These are phyloP conservation scores for Bolboschoenus planiculmis DNA, from an alignment of 176 grass and related monocot species.

Conservation along the genomic window DNA sequence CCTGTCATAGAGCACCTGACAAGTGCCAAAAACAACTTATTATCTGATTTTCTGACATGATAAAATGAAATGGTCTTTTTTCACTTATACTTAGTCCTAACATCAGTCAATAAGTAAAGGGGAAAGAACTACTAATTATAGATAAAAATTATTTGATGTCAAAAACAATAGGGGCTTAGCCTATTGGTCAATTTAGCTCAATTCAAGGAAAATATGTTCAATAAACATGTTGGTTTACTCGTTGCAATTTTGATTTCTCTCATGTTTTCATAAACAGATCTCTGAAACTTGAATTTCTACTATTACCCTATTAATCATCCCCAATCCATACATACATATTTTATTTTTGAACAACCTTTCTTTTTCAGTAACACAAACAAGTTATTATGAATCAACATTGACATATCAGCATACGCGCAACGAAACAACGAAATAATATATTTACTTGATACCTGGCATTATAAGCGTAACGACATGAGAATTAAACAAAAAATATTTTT, in stretches of 20 bases:
- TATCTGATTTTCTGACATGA: slow-evolving; percentile 9
- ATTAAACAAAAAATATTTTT: background rate
- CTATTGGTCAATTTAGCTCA: background rate
- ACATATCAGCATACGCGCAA: background rate
- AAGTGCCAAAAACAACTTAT: background rate
- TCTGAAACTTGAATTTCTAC: background rate
- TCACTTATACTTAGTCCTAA: background rate
- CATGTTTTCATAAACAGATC: background rate
- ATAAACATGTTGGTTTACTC: background rate
- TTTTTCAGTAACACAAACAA: background rate
- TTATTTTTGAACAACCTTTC: background rate
- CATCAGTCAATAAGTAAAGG: background rate
- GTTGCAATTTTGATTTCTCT: background rate
- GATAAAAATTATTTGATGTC: no score
- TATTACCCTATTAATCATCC: background rate
- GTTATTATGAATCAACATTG: background rate
- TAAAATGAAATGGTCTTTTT: background rate
- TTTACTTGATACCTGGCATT: background rate
- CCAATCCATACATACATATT: background rate
- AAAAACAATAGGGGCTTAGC: background rate
- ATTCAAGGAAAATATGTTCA: background rate
- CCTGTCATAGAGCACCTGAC: slow-evolving; percentile 83
- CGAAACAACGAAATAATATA: background rate
- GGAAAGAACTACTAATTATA: background rate
- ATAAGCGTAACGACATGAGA: background rate